Percentiles rank a stretch among this genome's conserved stretches.
Evolutionary conservation across 208 protist species (phyloP).

Genomic region (Acanthamoeba culbertsoni): DNA sequence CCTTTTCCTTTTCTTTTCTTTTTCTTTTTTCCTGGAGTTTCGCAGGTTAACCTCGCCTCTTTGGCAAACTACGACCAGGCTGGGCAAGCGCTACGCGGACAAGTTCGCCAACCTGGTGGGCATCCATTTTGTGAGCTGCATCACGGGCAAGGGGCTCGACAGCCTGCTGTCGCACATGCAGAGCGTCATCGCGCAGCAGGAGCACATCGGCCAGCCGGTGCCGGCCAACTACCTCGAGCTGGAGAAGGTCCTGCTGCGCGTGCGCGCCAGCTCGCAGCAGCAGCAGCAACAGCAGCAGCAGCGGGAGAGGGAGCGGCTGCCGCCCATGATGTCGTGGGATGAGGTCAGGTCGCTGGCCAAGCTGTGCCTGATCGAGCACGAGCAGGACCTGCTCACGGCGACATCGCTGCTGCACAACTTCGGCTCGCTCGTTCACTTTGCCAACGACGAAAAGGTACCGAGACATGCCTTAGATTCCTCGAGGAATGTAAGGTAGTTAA

Average conservation of each 20-base stretch:
- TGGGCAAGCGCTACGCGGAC: background rate
- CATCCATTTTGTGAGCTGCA: background rate
- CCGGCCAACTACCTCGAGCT: slow-evolving; percentile 8
- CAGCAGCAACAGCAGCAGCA: no score
- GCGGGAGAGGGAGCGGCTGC: background rate
- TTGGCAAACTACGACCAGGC: background rate
- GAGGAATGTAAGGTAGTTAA: background rate
- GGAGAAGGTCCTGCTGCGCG: background rate
- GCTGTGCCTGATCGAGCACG: background rate
- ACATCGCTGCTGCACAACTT: slow-evolving; percentile 39
- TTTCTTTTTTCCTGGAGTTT: no score
- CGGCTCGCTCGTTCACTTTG: slow-evolving; percentile 1
- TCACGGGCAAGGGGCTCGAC: background rate
- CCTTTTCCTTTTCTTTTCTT: no score
- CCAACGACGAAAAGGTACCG: slow-evolving; percentile 42
- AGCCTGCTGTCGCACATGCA: background rate
- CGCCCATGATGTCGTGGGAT: slow-evolving; percentile 1
- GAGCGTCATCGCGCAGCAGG: slow-evolving; percentile 4
- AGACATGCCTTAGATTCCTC: background rate
- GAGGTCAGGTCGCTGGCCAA: background rate
- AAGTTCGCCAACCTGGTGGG: background rate
- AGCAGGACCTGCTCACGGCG: background rate
- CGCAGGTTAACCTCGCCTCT: no score
- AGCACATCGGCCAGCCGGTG: background rate
- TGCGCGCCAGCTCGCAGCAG: no score